Percentiles rank a stretch among this genome's conserved stretches.
These are phyloP conservation scores for Nitzschia palea DNA, from an alignment of 108 stramenopile genomes.

Conservation along the genomic window DNA sequence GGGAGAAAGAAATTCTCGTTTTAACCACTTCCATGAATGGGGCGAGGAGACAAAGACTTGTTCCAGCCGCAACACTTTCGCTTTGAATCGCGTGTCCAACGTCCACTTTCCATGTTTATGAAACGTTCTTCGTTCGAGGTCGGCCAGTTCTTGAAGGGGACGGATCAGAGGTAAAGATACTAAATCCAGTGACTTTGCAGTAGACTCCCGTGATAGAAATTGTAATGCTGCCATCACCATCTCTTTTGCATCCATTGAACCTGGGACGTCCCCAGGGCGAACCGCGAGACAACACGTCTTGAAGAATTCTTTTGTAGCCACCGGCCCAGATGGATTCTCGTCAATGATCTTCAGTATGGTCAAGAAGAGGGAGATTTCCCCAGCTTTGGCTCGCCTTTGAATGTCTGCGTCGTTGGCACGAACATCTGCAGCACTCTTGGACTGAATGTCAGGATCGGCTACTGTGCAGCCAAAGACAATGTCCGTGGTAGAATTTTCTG, in stretches of 20 bases:
- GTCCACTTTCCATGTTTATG: slow-evolving; percentile 36
- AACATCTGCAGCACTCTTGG: not conserved
- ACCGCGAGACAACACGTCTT: slow-evolving; percentile 57
- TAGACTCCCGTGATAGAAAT: slow-evolving; percentile 45
- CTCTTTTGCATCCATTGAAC: slow-evolving; percentile 74
- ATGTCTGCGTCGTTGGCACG: slow-evolving; percentile 4
- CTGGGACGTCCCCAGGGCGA: slow-evolving; percentile 63
- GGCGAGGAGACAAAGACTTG: slow-evolving; percentile 37
- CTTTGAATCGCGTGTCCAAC: slow-evolving; percentile 10
- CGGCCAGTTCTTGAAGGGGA: slow-evolving; percentile 21
- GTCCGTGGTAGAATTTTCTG: slow-evolving; percentile 4
- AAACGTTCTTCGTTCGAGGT: slow-evolving; percentile 48
- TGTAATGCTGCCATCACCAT: slow-evolving; percentile 65
- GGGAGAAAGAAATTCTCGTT: slow-evolving; percentile 29
- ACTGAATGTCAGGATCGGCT: not conserved
- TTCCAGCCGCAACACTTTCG: slow-evolving; percentile 32
- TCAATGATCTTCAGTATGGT: slow-evolving; percentile 26
- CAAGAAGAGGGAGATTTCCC: slow-evolving; percentile 35
- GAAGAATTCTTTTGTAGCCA: slow-evolving; percentile 58
- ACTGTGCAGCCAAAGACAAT: slow-evolving; percentile 6
- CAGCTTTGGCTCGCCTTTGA: slow-evolving; percentile 2
- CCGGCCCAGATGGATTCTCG: not conserved
- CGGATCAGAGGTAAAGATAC: slow-evolving; percentile 32
- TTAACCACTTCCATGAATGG: slow-evolving; percentile 35
- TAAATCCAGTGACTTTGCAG: slow-evolving; percentile 12